A percentile compares a stretch with the other conserved stretches of the same genome.
Conservation (phyloP, 441 rosid species). For the Corymbia calophylla region DNA sequence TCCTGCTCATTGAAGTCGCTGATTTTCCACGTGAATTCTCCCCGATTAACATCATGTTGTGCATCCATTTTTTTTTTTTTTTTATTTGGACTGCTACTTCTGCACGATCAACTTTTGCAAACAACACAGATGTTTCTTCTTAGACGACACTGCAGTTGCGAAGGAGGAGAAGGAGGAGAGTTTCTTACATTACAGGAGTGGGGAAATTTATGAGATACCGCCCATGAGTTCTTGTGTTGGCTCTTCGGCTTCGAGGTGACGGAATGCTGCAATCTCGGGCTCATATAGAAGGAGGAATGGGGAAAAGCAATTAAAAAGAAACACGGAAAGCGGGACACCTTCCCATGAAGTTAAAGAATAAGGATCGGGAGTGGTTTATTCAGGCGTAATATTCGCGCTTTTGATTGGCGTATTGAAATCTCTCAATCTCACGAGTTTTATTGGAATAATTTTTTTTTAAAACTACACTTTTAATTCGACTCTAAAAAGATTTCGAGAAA, state of each 20-base stretch:
- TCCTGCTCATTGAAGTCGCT: neutral
- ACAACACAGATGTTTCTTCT: neutral
- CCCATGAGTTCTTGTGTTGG: neutral
- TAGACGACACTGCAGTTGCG: neutral
- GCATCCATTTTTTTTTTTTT: neutral
- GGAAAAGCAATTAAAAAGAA: neutral
- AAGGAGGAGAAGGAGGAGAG: neutral
- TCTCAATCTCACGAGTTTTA: neutral
- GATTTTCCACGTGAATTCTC: neutral
- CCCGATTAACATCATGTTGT: neutral
- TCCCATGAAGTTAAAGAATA: neutral
- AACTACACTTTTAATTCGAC: neutral
- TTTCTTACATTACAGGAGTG: neutral
- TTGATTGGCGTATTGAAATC: neutral
- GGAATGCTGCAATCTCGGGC: neutral
- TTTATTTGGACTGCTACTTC: neutral
- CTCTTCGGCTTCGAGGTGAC: neutral
- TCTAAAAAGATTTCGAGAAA: neutral
- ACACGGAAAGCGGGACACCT: neutral
- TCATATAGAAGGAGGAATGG: neutral
- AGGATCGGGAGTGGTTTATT: neutral
- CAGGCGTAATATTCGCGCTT: neutral
- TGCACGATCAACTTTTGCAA: neutral
- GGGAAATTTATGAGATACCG: neutral
- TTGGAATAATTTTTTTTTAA: neutral